Base-by-base conservation (phyloP, 768 basidiomycete genomes). In the Lactarius sp. region DNA sequence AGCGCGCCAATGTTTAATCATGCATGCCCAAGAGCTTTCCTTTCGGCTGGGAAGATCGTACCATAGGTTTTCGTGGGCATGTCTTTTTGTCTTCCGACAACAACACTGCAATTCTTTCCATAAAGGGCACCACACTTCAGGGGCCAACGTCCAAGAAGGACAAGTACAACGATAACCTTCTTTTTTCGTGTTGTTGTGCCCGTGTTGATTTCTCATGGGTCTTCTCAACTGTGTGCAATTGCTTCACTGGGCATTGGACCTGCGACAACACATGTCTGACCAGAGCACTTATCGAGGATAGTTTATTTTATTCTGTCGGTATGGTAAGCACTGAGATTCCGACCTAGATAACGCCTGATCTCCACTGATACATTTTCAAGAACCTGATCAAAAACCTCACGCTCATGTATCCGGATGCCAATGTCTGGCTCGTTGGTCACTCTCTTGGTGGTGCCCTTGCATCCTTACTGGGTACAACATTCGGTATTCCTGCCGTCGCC, bases 131-230 rank as follows among this genome's bases (percentile, higher is more conserved):
- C 0, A 92, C 92, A 0, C 73, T 94, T 0, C 82, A 83, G 66
- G 94, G 94, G 2, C 85, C 88, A 14, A 96, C 96, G 13, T 90
- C 90, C 56, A 90, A 84, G 77, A 85, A 88, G 70, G 96, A 98
- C 76, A 95, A 93, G 76, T 87, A 87, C 71, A 98, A 98, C 74
- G 95, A 97, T 74, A 92, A 92, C 69, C 69, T 92, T 73, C 74
- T 92, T 18, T 92, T 91, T 71, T 90, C 94, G 0, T 98, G 96
- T 75, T 98, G 96, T 72, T 98, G 96, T 70, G 95, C 94, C 16
- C 81, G 86, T 37, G 89, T 95, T 41, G 90, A 92, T 73, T 80
- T 94, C 64, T 86, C 90, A 2, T 98, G 95, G 94, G 71, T 83
- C 33, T 88, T 92, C 71, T 80, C 81, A 41, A 86, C 89, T 2